Evolutionary conservation across 1,284 basidiomycete species (phyloP), one percentile per base, ranked within the genome.

Genomic region (Puccinia novopanici): DNA sequence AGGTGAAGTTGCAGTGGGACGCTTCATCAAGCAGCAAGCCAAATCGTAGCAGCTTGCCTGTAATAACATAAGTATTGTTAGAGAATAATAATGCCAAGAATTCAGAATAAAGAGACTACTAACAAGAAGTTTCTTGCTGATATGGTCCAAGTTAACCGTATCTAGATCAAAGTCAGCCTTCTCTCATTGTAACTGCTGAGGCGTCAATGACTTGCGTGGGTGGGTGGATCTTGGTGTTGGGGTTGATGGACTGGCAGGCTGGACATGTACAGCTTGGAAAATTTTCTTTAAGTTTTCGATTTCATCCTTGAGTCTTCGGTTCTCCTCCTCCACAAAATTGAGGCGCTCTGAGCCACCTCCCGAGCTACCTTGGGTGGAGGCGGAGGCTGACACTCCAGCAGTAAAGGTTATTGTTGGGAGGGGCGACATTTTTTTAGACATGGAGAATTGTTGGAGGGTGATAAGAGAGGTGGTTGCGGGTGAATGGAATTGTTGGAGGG

Each of bases 281-380:
- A 76, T 61, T 22, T 27, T 10, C 24, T 76, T 76, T 13, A 76
- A 27, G 12, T 15, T 19, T 50, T 76, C 75, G 8, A 76, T 52
- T 37, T 76, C 61, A 34, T 22, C 61, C 30, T 67, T 67, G 12
- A 76, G 48, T 34, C 48, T 67, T n/a, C 61, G 45, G 48, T 76
- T 76, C 75, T 76, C 75, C 6, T 76, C 75, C 63, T 76, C 74
- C 3, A 75, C 74, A 65, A 30, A 30, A 13, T 42, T 30, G 6
- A 75, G 55, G 24, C 73, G 24, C 27, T 61, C 50, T 13, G 71
- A 15, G 27, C 12, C 3, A 10, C 10, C 6, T n/a, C n/a, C n/a
- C 15, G 13, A 22, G 30, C 19, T 17, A 4, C 4, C 8, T 65
- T 65, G 48, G 12, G 42, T 13, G 24, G 22, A 12, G 30, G 37